phyloP scores from a whole-genome alignment of 805 yeast species.

The Yueomyces sinensis region DNA sequence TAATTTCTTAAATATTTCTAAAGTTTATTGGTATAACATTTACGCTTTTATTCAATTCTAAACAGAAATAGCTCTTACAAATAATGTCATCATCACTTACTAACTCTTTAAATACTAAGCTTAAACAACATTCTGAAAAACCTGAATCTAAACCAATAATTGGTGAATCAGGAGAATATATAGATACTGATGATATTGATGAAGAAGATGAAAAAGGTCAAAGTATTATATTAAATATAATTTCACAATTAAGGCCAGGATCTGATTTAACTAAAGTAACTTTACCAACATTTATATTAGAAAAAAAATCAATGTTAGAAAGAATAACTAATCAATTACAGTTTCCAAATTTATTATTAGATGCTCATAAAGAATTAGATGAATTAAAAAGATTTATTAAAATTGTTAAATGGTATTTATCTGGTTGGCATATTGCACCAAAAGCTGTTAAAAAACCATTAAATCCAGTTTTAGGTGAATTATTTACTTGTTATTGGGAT shows the following conservation, averaged over 20 bases:
- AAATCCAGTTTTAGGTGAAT: conserved; percentile 89
- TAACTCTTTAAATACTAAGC: too few relatives aligned
- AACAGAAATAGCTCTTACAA: too few relatives aligned
- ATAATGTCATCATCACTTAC: too few relatives aligned
- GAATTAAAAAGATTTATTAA: conserved; percentile 56
- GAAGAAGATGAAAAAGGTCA: conserved; percentile 88
- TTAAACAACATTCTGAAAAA: too few relatives aligned
- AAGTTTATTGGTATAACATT: too few relatives aligned
- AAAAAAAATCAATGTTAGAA: conserved; percentile 91
- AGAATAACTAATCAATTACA: conserved; percentile 81
- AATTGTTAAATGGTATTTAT: conserved; percentile 78
- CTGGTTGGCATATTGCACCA: conserved; percentile 98
- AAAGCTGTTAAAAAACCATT: conserved; percentile 96
- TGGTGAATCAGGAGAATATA: conserved; percentile 3
- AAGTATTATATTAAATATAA: conserved; percentile 73
- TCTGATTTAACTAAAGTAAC: conserved; percentile 84
- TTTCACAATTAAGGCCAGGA: conserved; percentile 86
- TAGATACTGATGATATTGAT: conserved; percentile 61
- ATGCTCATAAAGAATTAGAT: conserved; percentile 50
- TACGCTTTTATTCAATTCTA: too few relatives aligned
- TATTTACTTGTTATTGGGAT: conserved; percentile 88
- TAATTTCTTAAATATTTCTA: too few relatives aligned
- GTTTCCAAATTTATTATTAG: conserved; percentile 61
- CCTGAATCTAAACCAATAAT: too few relatives aligned
- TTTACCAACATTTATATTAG: conserved; percentile 87